Evolutionary conservation across 345 rosid genomes (phyloP), one percentile per base, ranked within the genome.

Genomic region (Noccaea caerulescens): DNA sequence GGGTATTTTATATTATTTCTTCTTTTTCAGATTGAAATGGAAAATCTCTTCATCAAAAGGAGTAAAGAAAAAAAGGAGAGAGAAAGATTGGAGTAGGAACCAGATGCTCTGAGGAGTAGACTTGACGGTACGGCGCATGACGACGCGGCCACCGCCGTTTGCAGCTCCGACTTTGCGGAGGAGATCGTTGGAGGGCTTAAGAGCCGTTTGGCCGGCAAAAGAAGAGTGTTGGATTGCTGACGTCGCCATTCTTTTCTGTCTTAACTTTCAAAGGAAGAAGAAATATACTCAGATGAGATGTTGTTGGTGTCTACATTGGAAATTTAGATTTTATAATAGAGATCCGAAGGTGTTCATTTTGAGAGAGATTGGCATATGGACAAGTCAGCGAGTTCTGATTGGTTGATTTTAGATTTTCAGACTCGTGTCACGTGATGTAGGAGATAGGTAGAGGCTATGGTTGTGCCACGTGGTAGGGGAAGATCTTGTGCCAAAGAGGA

Each of bases 111-210:
- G 80, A 44, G 98, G 90, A 57, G 78, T 86, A 74, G 85, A 85
- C 77, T 81, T 92, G 55, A 92, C 88, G 4, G 98, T 92, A 64
- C 98, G 77, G 10, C 98, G 83, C 96, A 89, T 92, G 86, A 79
- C 56, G 64, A 83, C 1, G 41, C 96, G 91, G 47, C 91, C 90
- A 14, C 76, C 91, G 0, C 76, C 87, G 0, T 84, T 86, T 6
- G 81, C 43, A 68, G 69, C 58, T 13, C 86, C 96, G 5, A 80
- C 83, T 76, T 90, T 86, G 53, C 90, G 87, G 76, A 82, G 49
- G 33, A 88, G 82, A 71, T 87, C 96, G 79, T 83, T 86, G 71
- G 96, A 69, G 37, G 80, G 87, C 83, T 78, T 85, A 42, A 92
- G 58, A 0, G 86, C 84, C 10, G 92, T 82, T 80, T 86, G 90